Evolutionary conservation across 2,329 filamentous ascomycete genomes (phyloP).

Genomic region (Hypoxylon rubiginosum): DNA sequence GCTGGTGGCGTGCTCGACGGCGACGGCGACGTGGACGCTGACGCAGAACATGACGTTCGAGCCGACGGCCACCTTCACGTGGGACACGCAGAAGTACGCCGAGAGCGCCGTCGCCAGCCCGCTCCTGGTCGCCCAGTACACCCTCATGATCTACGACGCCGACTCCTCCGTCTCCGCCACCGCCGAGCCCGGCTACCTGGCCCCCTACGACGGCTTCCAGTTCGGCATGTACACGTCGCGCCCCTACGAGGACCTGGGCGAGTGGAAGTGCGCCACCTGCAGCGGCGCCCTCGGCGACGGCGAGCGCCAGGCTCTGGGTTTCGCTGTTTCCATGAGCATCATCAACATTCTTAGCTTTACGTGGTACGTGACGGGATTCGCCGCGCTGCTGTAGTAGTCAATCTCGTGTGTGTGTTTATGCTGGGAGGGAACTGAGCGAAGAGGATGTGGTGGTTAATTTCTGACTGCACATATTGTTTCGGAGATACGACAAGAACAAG

Average conservation of each 20-base stretch:
- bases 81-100: conserved; percentile 69
- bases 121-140: conserved; percentile 69
- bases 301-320: conserved; percentile 62
- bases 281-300: conserved; percentile 64
- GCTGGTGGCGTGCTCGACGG: conserved; percentile 67
- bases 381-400: conserved; percentile 49
- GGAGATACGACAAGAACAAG: conserved; percentile 29
- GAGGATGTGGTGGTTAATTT: conserved; percentile 28
- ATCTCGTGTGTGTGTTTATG: too few relatives aligned
- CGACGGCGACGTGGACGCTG: conserved; percentile 69
- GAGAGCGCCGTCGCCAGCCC: conserved; percentile 60
- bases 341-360: conserved; percentile 72
- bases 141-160: conserved; percentile 72
- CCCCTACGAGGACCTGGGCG: conserved; percentile 64
- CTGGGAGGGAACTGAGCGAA: background rate
- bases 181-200: conserved; percentile 69
- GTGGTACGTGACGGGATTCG: conserved; percentile 71
- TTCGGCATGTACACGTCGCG: conserved; percentile 71
- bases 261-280: conserved; percentile 71
- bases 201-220: conserved; percentile 61
- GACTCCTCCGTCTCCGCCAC: conserved; percentile 64
- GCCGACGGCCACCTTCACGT: conserved; percentile 65
- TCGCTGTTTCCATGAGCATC: conserved; percentile 67
- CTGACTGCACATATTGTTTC: conserved; percentile 39
- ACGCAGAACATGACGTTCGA: conserved; percentile 73